phyloP scores from a whole-genome alignment of 2,329 filamentous ascomycete species.

The Botrytis byssoidea region DNA sequence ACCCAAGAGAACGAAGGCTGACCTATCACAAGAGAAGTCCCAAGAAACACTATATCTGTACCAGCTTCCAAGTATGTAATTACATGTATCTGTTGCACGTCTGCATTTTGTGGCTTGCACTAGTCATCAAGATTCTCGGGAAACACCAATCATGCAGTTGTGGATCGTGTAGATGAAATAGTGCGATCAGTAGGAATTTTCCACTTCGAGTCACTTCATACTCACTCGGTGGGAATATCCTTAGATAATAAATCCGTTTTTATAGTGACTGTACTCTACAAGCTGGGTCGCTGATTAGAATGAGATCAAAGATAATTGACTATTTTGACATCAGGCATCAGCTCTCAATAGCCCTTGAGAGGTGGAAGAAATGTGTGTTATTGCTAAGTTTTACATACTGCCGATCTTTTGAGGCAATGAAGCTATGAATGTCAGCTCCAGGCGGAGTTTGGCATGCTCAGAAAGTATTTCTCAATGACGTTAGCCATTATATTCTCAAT shows the following conservation, averaged over 20 bases:
- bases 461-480: not conserved
- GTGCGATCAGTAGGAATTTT: not conserved
- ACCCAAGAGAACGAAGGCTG: too few relatives aligned
- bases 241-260: not conserved
- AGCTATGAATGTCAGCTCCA: not conserved
- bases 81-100: not conserved
- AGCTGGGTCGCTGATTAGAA: not conserved
- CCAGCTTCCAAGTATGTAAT: not conserved
- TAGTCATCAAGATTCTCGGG: not conserved
- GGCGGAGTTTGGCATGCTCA: too few relatives aligned
- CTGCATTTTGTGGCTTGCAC: not conserved
- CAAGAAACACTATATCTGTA: not conserved
- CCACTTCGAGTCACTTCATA: not conserved
- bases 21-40: not conserved
- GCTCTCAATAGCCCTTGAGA: not conserved
- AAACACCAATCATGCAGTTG: not conserved
- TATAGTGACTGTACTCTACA: accelerated
- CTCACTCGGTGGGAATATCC: not conserved
- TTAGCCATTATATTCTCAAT: not conserved
- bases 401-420: not conserved
- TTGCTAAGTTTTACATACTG: too few relatives aligned
- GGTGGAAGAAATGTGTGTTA: too few relatives aligned
- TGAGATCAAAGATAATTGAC: not conserved
- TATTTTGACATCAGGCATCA: too few relatives aligned
- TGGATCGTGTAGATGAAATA: not conserved